Base-by-base conservation (phyloP, 805 yeast species). In the Teunomyces atbi region DNA sequence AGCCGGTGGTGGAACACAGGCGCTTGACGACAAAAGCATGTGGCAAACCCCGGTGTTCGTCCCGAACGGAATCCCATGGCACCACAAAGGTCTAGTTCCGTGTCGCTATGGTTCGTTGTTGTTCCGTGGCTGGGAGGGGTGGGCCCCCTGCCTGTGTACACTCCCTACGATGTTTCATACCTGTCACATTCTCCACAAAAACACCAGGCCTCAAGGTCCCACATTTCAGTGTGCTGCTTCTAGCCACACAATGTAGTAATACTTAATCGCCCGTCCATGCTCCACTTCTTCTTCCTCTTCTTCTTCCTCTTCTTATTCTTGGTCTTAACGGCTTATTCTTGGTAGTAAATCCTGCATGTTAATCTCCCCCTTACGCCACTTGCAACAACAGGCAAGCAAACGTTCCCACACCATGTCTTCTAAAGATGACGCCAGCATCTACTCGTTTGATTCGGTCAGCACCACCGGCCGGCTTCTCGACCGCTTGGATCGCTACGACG, bases 381-480 rank as follows among this genome's bases (percentile, higher is more conserved):
- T 34, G 20, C 37, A 32, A 32, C 15, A 19, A 23, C 20, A 19
- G 33, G 33, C 23, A 27, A 20, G 30, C 23, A 11, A 20, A 6
- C 15, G 16, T 11, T 21, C 16, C 27, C 41, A 20, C 30, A 20
- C 30, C 30, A 40, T 47, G 50, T 38, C 33, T 15, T 30, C 33
- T 15, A 30, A 23, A 29, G 29, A 49, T 29, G 75, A 69, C 50
- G 53, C 61, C 26, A 70, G 75, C 47, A 53, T 73, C n/a, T 71
- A 70, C 50, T 68, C 75, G 10, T 73, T 71, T 44, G 77, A 72
- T 35, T 70, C 75, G 4, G 74, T 71, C 6, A 64, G 71, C 37
- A 72, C 77, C 26, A 69, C 60, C 50, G 76, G 75, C 4, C 50
- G 77, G 36, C 59, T 73, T 26, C 56, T 73, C 10, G 77, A 73